These are phyloP conservation scores for Arabis hirsuta DNA, from an alignment of 345 rosid species.

Conservation along the genomic window DNA sequence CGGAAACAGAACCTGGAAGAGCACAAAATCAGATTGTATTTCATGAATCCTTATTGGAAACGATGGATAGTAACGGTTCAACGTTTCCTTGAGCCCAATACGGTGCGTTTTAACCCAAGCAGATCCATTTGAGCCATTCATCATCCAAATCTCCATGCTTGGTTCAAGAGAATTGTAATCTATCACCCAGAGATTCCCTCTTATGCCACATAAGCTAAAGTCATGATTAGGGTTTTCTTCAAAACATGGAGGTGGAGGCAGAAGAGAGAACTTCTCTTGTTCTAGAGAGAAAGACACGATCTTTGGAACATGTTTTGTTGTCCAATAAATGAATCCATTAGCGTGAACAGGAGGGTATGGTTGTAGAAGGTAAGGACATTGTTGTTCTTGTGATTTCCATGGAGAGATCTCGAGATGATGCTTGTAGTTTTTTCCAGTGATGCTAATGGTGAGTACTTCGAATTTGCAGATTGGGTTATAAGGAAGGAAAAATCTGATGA, in stretches of 20 bases:
- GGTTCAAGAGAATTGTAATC: conserved; percentile 33
- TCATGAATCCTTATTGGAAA: conserved; percentile 32
- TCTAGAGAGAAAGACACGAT: conserved; percentile 41
- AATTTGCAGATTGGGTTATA: conserved; percentile 25
- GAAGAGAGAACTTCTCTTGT: conserved; percentile 38
- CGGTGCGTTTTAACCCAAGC: conserved; percentile 23
- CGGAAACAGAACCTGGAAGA: conserved; percentile 35
- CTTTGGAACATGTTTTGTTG: conserved; percentile 26
- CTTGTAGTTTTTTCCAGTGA: background rate
- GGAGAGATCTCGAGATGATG: conserved; percentile 30
- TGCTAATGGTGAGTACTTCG: conserved; percentile 32
- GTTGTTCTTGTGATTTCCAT: conserved; percentile 33
- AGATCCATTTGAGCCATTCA: conserved; percentile 27
- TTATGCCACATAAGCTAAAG: conserved; percentile 35
- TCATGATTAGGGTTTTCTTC: conserved; percentile 26
- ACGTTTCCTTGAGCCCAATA: conserved; percentile 14
- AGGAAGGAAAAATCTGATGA: conserved; percentile 28
- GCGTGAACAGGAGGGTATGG: conserved; percentile 37
- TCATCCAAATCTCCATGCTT: conserved; percentile 35
- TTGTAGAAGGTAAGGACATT: conserved; percentile 29
- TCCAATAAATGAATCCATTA: conserved; percentile 36
- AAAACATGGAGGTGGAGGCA: conserved; percentile 35
- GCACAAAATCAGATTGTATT: conserved; percentile 33
- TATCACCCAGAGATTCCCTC: conserved; percentile 33
- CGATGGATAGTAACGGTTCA: conserved; percentile 2